Percentiles rank a stretch among this genome's conserved stretches.
These are phyloP conservation scores for Elongisporangium undulatum DNA, from an alignment of 352 stramenopile species.

Conservation along the genomic window DNA sequence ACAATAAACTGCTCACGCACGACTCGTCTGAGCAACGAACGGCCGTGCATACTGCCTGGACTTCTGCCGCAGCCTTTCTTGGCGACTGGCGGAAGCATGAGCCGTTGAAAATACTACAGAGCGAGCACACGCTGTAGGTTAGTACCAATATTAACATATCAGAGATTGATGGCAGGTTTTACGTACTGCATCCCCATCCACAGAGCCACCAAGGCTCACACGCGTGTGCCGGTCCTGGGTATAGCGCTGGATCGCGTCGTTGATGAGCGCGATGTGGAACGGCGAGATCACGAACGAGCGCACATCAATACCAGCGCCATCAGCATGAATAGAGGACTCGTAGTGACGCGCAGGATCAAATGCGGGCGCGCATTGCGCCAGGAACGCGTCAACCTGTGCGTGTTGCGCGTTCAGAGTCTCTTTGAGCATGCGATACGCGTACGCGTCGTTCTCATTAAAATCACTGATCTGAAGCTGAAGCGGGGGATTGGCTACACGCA, in stretches of 20 bases:
- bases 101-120: neutral
- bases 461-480: neutral
- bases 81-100: neutral
- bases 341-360: neutral
- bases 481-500: neutral
- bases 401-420: neutral
- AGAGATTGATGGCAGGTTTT: no score
- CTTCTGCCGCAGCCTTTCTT: neutral
- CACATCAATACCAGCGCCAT: neutral
- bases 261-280: neutral
- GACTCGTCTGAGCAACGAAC: neutral
- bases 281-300: neutral
- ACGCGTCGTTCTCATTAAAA: neutral
- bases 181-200: neutral
- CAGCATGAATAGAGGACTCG: neutral
- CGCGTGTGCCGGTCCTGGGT: neutral
- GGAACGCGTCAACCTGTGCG: neutral
- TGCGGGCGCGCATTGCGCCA: neutral
- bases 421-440: neutral
- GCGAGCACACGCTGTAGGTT: neutral
- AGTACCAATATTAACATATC: no score
- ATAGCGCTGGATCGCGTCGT: neutral
- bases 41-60: neutral
- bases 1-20: neutral
- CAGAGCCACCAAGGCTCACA: neutral